phyloP scores from a whole-genome alignment of 208 protist species.

The Trypanosoma vivax region DNA sequence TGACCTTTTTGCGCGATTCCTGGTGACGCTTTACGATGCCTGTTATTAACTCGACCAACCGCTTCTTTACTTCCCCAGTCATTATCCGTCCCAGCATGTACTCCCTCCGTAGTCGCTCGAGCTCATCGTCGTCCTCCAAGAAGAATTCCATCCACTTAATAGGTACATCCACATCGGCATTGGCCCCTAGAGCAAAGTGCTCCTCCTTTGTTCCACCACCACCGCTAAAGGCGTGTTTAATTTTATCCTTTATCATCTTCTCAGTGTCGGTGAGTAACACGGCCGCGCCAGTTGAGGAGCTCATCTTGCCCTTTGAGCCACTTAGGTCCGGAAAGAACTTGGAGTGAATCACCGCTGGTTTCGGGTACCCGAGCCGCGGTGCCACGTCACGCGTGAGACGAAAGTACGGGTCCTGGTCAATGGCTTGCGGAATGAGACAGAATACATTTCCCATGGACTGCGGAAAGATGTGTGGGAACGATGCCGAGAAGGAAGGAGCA shows the following conservation, averaged over 20 bases:
- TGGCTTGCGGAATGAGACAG: slow-evolving; percentile 99
- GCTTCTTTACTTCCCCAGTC: slow-evolving; percentile 95
- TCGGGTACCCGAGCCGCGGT: slow-evolving; percentile 90
- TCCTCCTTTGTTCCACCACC: slow-evolving; percentile 96
- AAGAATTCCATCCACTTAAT: slow-evolving; percentile 98
- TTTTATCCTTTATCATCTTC: slow-evolving; percentile 92
- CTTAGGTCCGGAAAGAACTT: slow-evolving; percentile 99
- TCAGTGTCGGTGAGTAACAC: slow-evolving; percentile 98
- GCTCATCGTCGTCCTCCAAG: slow-evolving; percentile 95
- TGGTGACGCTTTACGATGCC: slow-evolving; percentile 88
- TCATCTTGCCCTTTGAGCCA: slow-evolving; percentile 98
- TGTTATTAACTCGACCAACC: slow-evolving; percentile 89
- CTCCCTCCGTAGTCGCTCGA: slow-evolving; percentile 74
- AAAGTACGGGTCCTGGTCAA: slow-evolving; percentile 99
- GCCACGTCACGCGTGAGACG: slow-evolving; percentile 98
- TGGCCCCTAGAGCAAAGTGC: slow-evolving; percentile 93
- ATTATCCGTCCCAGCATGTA: slow-evolving; percentile 95
- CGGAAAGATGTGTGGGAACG: slow-evolving; percentile 97
- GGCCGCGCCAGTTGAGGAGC: slow-evolving; percentile 82
- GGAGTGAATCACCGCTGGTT: slow-evolving; percentile 96
- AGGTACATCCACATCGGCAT: slow-evolving; percentile 93
- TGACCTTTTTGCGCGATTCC: slow-evolving; percentile 79
- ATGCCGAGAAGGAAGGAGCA: slow-evolving; percentile 93
- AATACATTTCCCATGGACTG: slow-evolving; percentile 81
- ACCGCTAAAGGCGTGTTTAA: slow-evolving; percentile 98